Evolutionary conservation across 2,329 filamentous ascomycete genomes (phyloP), one percentile per base, ranked within the genome.

Genomic region (Neofusicoccum parvum): DNA sequence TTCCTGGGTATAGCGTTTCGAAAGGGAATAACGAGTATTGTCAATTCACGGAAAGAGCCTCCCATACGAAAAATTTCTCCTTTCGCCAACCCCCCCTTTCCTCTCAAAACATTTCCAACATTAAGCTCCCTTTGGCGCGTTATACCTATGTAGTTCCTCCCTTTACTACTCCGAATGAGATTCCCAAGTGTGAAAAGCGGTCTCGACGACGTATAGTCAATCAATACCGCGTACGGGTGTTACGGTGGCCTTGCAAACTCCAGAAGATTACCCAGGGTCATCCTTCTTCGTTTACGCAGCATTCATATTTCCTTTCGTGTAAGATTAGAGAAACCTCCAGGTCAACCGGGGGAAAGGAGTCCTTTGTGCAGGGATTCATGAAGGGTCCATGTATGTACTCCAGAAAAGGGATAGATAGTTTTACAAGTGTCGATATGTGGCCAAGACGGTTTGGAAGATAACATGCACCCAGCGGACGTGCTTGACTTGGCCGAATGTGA

Each of bases 251-350:
- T 46, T 15, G 39, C 15, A 43, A 59, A 46, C 15, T 46, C 54
- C 54, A n/a, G 39, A 23, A 36, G 17, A 36, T 43, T 37, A 20
- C 56, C 56, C 41, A 60, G 20, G 32, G 34, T 48, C 56, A 17
- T 59, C 54, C 54, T 59, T 39, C 14, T 39, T 60, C 56, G 17
- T 60, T 36, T 37, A 39, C 41, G 23, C 14, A 12, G 14, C 54
- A 36, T 59, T 20, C 37, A 46, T 46, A 23, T 20, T 48, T 48
- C 41, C 32, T 48, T 60, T 60, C 56, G 56, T 60, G 15, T 27
- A 46, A 59, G 32, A 34, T 60, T 60, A 48, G 56, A 60, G 34
- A 37, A 46, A n/a, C 43, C 32, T 60, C 56, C 27, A 43, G 56
- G 45, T 49, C 56, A 60, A 60, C 56, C 56, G 56, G 43, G 17